Percentiles rank a stretch among this genome's conserved stretches.
These are phyloP conservation scores for Pichia pseudocactophila DNA, from an alignment of 805 yeast genomes.

Conservation along the genomic window DNA sequence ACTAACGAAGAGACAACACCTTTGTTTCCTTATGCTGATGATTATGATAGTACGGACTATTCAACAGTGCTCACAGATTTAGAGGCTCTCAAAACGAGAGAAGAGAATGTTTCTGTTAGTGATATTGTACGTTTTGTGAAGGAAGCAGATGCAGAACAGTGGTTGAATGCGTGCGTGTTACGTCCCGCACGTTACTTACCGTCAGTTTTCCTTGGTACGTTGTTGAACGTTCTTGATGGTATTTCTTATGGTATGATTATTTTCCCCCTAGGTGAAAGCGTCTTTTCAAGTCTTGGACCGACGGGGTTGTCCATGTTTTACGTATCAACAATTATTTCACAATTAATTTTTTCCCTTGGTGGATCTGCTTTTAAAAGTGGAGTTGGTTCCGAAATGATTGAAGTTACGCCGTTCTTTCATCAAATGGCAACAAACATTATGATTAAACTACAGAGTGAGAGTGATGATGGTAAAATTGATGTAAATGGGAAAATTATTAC, in stretches of 20 bases:
- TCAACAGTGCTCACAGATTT: constrained; percentile 3
- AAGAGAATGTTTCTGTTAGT: constrained; percentile 1
- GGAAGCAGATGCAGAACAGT: constrained; percentile 17
- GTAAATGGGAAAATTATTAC: constrained; percentile 7
- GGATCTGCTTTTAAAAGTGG: constrained; percentile 85
- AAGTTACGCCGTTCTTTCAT: constrained; percentile 97
- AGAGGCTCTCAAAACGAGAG: constrained; percentile 7
- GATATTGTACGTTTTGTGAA: constrained; percentile 1
- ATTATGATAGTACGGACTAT: not conserved
- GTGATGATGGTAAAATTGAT: constrained; percentile 41
- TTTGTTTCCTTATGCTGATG: not conserved
- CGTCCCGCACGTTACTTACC: constrained; percentile 52
- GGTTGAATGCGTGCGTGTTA: constrained; percentile 20
- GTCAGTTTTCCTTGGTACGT: constrained; percentile 74
- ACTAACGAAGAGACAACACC: constrained; percentile 7
- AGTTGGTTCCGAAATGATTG: constrained; percentile 98
- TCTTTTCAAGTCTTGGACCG: constrained; percentile 73
- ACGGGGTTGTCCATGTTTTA: constrained; percentile 92
- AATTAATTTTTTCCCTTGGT: constrained; percentile 79
- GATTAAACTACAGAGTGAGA: constrained; percentile 34
- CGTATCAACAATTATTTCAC: constrained; percentile 83
- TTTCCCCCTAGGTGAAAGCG: constrained; percentile 79
- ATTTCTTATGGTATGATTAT: constrained; percentile 95
- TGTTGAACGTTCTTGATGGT: constrained; percentile 85
- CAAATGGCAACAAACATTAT: constrained; percentile 78